These are phyloP conservation scores for Metschnikowia lachancei DNA, from an alignment of 805 yeast species.

Conservation along the genomic window DNA sequence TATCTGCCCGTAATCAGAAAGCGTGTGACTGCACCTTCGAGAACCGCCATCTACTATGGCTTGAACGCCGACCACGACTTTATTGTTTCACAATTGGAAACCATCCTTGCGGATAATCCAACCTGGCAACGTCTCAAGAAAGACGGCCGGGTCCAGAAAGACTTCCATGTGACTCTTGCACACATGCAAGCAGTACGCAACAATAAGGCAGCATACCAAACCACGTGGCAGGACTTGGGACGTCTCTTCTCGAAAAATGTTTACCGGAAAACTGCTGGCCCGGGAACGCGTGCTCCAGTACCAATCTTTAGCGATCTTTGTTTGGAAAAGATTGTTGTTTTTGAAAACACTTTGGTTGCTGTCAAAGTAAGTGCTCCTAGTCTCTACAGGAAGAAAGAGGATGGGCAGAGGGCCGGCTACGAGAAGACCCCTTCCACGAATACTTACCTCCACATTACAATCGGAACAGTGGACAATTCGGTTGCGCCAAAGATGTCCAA, in stretches of 20 bases:
- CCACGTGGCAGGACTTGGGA: conserved; percentile 15
- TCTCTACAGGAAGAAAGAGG: conserved; percentile 6
- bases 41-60: conserved; percentile 17
- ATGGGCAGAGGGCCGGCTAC: conserved; percentile 8
- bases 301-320: conserved; percentile 37
- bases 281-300: conserved; percentile 12
- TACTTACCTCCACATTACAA: conserved; percentile 58
- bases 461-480: conserved; percentile 47
- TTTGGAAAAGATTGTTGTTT: conserved; percentile 48
- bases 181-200: conserved; percentile 33
- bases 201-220: conserved; percentile 13
- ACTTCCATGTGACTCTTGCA: conserved; percentile 67
- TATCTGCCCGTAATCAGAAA: conserved; percentile 49
- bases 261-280: conserved; percentile 30
- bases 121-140: conserved; percentile 28
- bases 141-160: conserved; percentile 43
- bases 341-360: conserved; percentile 48
- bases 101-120: conserved; percentile 7
- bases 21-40: conserved; percentile 25
- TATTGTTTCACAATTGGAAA: conserved; percentile 15
- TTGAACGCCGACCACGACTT: conserved; percentile 1
- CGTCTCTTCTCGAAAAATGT: conserved; percentile 7
- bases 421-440: conserved; percentile 38
- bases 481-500: conserved; percentile 18
- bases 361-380: conserved; percentile 42